Evolutionary conservation across 176 grass and related monocot species (phyloP).

Genomic region (Zizania latifolia): DNA sequence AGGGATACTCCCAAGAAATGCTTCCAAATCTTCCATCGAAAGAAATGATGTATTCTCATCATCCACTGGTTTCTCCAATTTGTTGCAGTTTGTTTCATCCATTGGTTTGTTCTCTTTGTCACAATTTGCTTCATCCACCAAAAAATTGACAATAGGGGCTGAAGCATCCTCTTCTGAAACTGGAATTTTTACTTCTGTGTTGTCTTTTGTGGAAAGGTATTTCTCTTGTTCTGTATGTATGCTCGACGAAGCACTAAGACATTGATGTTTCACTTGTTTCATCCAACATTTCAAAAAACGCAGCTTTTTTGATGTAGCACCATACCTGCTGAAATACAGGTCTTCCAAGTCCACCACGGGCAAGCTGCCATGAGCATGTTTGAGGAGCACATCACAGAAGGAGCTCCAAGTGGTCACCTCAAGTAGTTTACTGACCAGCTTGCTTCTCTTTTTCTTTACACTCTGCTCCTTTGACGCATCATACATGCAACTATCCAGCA

Average conservation of each 20-base stretch:
- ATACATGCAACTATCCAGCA: neutral
- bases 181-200: conserved; percentile 37
- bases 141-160: conserved; percentile 17
- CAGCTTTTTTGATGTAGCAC: conserved; percentile 56
- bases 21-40: conserved; percentile 57
- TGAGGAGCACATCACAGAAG: conserved; percentile 52
- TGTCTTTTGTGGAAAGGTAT: conserved; percentile 35
- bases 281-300: conserved; percentile 95
- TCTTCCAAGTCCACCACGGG: conserved; percentile 58
- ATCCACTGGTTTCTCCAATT: conserved; percentile 10
- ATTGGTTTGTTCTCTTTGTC: conserved; percentile 10
- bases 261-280: conserved; percentile 55
- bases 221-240: conserved; percentile 25
- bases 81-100: conserved; percentile 32
- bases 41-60: conserved; percentile 34
- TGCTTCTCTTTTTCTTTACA: conserved; percentile 57
- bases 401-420: conserved; percentile 38
- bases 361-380: conserved; percentile 32
- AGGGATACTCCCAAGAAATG: conserved; percentile 57
- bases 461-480: conserved; percentile 32
- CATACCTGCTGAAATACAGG: conserved; percentile 62
- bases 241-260: conserved; percentile 21
- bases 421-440: conserved; percentile 42
- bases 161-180: conserved; percentile 38
- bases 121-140: conserved; percentile 19